Evolutionary conservation across 2,329 filamentous ascomycete species (phyloP).

Genomic region (Mycocentrospora acerina): DNA sequence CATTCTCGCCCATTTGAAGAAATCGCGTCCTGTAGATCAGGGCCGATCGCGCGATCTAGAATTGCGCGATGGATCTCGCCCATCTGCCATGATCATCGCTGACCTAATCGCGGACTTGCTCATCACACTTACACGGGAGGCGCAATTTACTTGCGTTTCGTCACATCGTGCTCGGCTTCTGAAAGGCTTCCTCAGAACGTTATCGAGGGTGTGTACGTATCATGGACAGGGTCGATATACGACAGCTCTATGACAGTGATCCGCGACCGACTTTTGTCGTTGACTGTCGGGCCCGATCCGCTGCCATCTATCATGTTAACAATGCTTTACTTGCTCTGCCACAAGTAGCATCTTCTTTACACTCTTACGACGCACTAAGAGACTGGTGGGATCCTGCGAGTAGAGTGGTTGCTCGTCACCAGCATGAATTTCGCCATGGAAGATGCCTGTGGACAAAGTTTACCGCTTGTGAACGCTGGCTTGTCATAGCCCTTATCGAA

Average conservation of each 20-base stretch:
- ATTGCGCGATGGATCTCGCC: no score
- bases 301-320: slow-evolving; percentile 11
- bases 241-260: slow-evolving; percentile 12
- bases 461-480: slow-evolving; percentile 6
- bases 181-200: no score
- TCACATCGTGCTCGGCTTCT: no score
- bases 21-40: no score
- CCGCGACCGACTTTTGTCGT: slow-evolving; percentile 16
- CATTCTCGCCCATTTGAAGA: no score
- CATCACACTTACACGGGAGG: no score
- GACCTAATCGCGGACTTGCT: no score
- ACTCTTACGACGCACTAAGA: slow-evolving; percentile 7
- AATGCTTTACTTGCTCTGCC: slow-evolving; percentile 8
- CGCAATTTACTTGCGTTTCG: no score
- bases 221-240: slow-evolving; percentile 11
- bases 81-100: no score
- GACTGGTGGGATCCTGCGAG: slow-evolving; percentile 18
- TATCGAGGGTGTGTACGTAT: no score
- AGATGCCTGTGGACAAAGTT: slow-evolving; percentile 12
- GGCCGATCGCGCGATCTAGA: no score
- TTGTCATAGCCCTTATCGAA: slow-evolving; percentile 6
- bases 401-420: slow-evolving; percentile 3
- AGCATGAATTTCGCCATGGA: slow-evolving; percentile 11
- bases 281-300: slow-evolving; percentile 6
- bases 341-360: slow-evolving; percentile 6